These are phyloP conservation scores for Mallotus nudiflorus DNA, from an alignment of 345 rosid genomes.

Conservation along the genomic window DNA sequence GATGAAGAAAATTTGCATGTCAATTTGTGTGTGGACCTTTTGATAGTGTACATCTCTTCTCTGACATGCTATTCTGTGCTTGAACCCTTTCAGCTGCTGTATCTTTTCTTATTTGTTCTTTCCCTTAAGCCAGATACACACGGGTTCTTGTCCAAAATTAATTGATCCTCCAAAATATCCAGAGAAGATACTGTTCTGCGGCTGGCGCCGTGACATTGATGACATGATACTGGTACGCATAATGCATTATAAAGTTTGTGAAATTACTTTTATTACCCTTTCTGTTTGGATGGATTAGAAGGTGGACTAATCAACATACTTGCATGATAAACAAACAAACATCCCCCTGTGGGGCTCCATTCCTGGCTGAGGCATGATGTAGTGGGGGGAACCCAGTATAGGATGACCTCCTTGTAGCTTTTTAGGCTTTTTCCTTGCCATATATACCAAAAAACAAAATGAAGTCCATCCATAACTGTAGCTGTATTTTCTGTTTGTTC, in stretches of 20 bases:
- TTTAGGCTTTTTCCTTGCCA: no score
- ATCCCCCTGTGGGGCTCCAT: no score
- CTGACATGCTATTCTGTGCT: background rate
- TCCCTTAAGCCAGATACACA: conserved; percentile 46
- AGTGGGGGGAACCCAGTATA: no score
- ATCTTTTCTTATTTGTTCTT: conserved; percentile 17
- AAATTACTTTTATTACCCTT: background rate
- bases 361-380: no score
- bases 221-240: conserved; percentile 84
- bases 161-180: conserved; percentile 86
- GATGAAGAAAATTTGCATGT: background rate
- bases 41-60: background rate
- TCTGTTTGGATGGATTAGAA: background rate
- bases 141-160: conserved; percentile 53
- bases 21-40: background rate
- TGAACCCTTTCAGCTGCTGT: conserved; percentile 7
- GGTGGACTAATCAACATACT: background rate
- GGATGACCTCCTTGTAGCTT: no score
- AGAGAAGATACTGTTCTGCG: conserved; percentile 85
- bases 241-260: background rate
- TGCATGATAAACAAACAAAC: background rate
- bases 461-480: background rate
- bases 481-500: conserved; percentile 9
- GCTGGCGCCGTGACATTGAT: conserved; percentile 96
- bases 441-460: no score